Percentiles rank a stretch among this genome's conserved stretches.
These are phyloP conservation scores for Saksenaea oblongispora DNA, from an alignment of 371 early-diverging fungal species.

Conservation along the genomic window DNA sequence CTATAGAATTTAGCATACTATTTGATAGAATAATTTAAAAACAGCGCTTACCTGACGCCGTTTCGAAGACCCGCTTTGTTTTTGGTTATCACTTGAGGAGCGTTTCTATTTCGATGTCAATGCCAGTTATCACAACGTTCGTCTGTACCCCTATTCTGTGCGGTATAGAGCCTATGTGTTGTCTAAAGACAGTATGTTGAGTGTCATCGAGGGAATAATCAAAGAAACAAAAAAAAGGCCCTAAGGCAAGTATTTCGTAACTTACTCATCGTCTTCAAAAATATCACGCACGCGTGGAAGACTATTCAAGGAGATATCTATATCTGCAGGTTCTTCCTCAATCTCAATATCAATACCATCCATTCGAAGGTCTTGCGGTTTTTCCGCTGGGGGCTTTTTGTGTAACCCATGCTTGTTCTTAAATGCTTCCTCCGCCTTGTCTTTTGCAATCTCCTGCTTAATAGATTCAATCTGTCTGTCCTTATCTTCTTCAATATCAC, in stretches of 20 bases:
- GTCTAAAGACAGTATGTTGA: too few relatives aligned
- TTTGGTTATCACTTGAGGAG: not conserved
- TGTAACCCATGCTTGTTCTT: conserved; percentile 47
- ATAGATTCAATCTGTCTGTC: conserved; percentile 22
- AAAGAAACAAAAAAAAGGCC: too few relatives aligned
- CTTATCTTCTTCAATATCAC: conserved; percentile 34
- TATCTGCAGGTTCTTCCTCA: not conserved
- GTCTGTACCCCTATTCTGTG: too few relatives aligned
- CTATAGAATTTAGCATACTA: not conserved
- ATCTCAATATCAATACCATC: conserved; percentile 12
- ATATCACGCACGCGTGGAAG: not conserved
- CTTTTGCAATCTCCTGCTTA: conserved; percentile 25
- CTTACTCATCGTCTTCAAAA: not conserved
- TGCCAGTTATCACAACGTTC: too few relatives aligned
- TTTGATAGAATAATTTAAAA: too few relatives aligned
- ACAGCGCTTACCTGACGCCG: not conserved
- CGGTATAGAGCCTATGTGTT: too few relatives aligned
- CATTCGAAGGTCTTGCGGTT: conserved; percentile 22
- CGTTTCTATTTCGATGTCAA: not conserved
- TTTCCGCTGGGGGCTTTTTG: conserved; percentile 32
- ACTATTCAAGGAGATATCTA: not conserved
- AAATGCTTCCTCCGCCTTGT: conserved; percentile 29
- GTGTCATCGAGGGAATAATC: too few relatives aligned
- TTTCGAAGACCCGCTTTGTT: not conserved
- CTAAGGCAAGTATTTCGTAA: not conserved